Evolutionary conservation across 2,329 filamentous ascomycete genomes (phyloP).

Genomic region (Neopestalotiopsis clavispora): DNA sequence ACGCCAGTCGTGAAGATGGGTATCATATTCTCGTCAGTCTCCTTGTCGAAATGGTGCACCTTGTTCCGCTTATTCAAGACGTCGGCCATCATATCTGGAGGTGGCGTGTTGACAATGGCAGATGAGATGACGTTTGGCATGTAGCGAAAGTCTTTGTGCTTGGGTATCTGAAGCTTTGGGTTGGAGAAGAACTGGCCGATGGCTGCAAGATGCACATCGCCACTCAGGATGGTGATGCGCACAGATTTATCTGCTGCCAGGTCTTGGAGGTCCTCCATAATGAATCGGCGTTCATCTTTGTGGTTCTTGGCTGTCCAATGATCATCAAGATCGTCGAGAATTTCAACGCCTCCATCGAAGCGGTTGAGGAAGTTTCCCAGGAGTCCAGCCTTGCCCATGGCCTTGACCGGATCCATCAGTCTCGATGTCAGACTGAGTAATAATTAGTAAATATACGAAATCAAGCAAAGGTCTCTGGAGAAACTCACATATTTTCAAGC

Average conservation of each 20-base stretch:
- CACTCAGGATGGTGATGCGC: conserved; percentile 88
- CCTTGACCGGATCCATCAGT: conserved; percentile 87
- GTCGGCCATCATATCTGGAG: conserved; percentile 86
- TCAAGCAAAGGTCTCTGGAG: background rate
- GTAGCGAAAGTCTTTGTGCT: conserved; percentile 92
- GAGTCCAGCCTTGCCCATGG: conserved; percentile 79
- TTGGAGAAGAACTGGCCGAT: conserved; percentile 96
- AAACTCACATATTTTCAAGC: conserved; percentile 70
- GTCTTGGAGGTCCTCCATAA: conserved; percentile 91
- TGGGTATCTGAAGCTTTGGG: conserved; percentile 76
- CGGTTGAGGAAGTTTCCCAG: conserved; percentile 83
- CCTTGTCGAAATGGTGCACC: conserved; percentile 70
- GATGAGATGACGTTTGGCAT: conserved; percentile 97
- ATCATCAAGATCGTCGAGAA: conserved; percentile 90
- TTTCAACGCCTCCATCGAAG: conserved; percentile 90
- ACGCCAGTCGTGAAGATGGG: conserved; percentile 90
- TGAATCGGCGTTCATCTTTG: conserved; percentile 84
- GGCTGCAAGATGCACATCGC: conserved; percentile 91
- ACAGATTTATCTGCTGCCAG: conserved; percentile 91
- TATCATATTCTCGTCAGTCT: conserved; percentile 96
- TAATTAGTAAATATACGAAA: conserved; percentile 33
- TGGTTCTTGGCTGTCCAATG: conserved; percentile 98
- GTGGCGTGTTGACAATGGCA: conserved; percentile 90
- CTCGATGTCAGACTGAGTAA: conserved; percentile 75
- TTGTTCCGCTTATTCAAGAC: conserved; percentile 94